A percentile compares a stretch with the other conserved stretches of the same genome.
phyloP scores from a whole-genome alignment of 352 stramenopile genomes.

The Pythium volutum region DNA sequence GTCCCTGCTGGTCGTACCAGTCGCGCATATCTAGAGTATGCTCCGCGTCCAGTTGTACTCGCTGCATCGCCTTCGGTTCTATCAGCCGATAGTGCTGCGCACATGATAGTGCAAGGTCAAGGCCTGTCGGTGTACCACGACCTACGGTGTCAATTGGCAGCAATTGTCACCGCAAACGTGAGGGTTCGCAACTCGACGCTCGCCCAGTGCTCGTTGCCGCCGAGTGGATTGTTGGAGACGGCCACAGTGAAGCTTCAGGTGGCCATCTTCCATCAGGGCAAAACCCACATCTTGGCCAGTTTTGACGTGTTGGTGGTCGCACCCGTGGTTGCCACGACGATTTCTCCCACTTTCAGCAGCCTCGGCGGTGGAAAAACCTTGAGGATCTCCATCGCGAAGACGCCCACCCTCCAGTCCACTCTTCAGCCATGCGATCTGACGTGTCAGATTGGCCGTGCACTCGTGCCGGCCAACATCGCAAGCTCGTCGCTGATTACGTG shows the following conservation, averaged over 20 bases:
- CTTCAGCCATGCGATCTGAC: conserved; percentile 1
- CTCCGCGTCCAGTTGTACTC: conserved; percentile 1
- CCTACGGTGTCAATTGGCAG: conserved; percentile 6
- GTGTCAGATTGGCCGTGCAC: conserved; percentile 7
- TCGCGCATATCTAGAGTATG: conserved; percentile 4
- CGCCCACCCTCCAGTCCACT: not conserved
- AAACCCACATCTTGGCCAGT: not conserved
- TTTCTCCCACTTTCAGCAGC: not conserved
- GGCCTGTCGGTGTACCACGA: conserved; percentile 11
- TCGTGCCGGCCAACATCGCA: not conserved
- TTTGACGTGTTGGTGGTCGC: conserved; percentile 1
- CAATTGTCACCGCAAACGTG: not conserved
- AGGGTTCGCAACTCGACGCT: conserved; percentile 4
- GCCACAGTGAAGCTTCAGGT: not conserved
- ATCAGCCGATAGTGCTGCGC: not conserved
- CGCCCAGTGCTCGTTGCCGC: not conserved
- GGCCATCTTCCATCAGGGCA: not conserved
- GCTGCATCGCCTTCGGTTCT: conserved; percentile 1
- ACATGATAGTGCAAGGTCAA: conserved; percentile 2
- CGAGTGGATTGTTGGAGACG: not conserved
- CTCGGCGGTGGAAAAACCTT: conserved; percentile 8
- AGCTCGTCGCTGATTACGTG: conserved; percentile 1
- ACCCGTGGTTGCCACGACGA: not conserved
- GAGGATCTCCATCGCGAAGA: not conserved
- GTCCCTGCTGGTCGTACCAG: not conserved